phyloP scores from a whole-genome alignment of 106 monocot genomes.

The Dendrobium officinale region DNA sequence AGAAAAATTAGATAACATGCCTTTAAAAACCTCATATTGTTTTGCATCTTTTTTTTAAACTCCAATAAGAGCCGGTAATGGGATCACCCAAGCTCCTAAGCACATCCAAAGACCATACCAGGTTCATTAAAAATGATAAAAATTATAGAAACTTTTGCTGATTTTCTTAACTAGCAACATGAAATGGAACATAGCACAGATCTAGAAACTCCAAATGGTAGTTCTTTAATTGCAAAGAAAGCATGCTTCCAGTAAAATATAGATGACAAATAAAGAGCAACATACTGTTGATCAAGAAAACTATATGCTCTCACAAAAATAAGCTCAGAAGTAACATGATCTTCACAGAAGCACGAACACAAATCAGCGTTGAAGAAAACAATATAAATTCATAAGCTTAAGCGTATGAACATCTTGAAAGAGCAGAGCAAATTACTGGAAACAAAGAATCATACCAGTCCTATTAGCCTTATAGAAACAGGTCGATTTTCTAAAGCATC shows the following conservation, averaged over 20 bases:
- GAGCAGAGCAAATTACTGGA: not conserved
- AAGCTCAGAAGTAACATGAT: constrained; percentile 4
- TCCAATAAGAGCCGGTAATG: too few species aligned
- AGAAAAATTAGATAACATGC: too few species aligned
- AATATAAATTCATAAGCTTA: not conserved
- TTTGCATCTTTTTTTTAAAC: too few species aligned
- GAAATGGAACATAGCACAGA: not conserved
- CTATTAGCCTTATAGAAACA: constrained; percentile 63
- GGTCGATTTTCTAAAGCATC: constrained; percentile 76
- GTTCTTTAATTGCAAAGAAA: not conserved
- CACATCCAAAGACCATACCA: not conserved
- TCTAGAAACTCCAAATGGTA: not conserved
- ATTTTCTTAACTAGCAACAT: not conserved
- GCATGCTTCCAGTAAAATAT: not conserved
- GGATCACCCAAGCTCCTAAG: not conserved
- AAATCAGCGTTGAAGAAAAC: not conserved
- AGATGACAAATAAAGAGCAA: not conserved
- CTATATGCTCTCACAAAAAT: not conserved
- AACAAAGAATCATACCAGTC: constrained; percentile 44
- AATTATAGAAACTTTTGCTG: not conserved
- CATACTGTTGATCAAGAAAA: not conserved
- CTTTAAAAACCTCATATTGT: too few species aligned
- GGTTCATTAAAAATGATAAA: not conserved
- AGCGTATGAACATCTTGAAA: not conserved
- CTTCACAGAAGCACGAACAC: not conserved